Conservation (phyloP, 495 filamentous ascomycete genomes). For the Penicillium cataractarum region DNA sequence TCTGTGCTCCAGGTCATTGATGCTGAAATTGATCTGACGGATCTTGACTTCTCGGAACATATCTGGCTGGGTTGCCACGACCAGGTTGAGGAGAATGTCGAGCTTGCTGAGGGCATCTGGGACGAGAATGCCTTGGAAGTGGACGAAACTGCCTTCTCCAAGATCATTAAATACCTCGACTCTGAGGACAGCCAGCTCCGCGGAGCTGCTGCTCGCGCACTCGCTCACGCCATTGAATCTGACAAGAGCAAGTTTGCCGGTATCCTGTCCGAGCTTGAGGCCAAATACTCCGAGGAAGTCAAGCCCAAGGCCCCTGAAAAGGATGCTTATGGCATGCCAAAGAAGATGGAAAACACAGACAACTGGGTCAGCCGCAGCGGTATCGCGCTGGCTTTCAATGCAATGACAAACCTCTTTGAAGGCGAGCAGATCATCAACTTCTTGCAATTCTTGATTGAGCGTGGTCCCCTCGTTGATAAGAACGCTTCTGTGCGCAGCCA, state of each 20-base stretch:
- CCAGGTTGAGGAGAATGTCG: conserved; percentile 82
- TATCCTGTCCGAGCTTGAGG: conserved; percentile 64
- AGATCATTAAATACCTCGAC: conserved; percentile 77
- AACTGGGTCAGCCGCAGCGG: conserved; percentile 90
- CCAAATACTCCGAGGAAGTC: conserved; percentile 72
- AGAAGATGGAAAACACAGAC: conserved; percentile 79
- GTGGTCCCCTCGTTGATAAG: conserved; percentile 80
- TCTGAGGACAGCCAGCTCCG: conserved; percentile 78
- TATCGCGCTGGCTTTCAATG: conserved; percentile 82
- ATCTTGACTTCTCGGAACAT: conserved; percentile 81
- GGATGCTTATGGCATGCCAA: conserved; percentile 91
- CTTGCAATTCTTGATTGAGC: conserved; percentile 80
- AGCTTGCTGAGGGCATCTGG: conserved; percentile 87
- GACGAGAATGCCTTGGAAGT: conserved; percentile 84
- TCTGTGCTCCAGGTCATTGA: conserved; percentile 89
- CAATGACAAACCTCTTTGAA: conserved; percentile 70
- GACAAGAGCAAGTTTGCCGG: conserved; percentile 58
- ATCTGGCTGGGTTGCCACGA: conserved; percentile 94
- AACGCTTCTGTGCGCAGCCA: conserved; percentile 75
- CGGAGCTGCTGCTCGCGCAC: conserved; percentile 76
- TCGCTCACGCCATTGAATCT: conserved; percentile 70
- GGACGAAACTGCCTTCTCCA: conserved; percentile 61
- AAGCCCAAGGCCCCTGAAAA: conserved; percentile 80
- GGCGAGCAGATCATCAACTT: conserved; percentile 72
- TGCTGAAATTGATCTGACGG: conserved; percentile 86